Evolutionary conservation across 2,329 filamentous ascomycete genomes (phyloP).

Genomic region (Ampelomyces quisqualis): DNA sequence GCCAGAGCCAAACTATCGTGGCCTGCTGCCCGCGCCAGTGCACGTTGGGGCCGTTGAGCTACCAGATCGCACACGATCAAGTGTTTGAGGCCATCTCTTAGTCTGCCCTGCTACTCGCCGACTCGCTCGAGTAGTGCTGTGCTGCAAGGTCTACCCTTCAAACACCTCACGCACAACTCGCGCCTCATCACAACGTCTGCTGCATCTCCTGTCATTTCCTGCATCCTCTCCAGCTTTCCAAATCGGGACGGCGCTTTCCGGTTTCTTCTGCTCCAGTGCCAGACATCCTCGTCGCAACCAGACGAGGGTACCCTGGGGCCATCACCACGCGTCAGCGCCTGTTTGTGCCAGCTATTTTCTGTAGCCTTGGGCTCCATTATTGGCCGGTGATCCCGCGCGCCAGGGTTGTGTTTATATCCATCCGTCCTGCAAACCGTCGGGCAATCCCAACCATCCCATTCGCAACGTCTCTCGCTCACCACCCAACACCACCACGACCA

Average conservation of each 20-base stretch:
- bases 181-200: constrained; percentile 30
- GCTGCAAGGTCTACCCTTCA: constrained; percentile 42
- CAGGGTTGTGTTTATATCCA: constrained; percentile 43
- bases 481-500: constrained; percentile 13
- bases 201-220: constrained; percentile 33
- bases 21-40: constrained; percentile 33
- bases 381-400: constrained; percentile 40
- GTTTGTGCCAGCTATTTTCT: constrained; percentile 39
- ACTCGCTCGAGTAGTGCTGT: constrained; percentile 33
- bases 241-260: constrained; percentile 40
- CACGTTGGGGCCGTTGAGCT: constrained; percentile 36
- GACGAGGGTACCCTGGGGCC: constrained; percentile 43
- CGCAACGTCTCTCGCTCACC: constrained; percentile 30
- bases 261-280: constrained; percentile 26
- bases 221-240: constrained; percentile 40
- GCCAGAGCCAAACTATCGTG: constrained; percentile 20
- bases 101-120: constrained; percentile 21
- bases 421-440: constrained; percentile 34
- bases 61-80: constrained; percentile 36
- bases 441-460: constrained; percentile 29
- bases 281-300: constrained; percentile 38
- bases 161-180: constrained; percentile 31
- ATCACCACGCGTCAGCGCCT: constrained; percentile 35
- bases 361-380: constrained; percentile 40
- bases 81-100: constrained; percentile 41